Conservation (phyloP, 441 rosid species). For the Oxalis stricta region DNA sequence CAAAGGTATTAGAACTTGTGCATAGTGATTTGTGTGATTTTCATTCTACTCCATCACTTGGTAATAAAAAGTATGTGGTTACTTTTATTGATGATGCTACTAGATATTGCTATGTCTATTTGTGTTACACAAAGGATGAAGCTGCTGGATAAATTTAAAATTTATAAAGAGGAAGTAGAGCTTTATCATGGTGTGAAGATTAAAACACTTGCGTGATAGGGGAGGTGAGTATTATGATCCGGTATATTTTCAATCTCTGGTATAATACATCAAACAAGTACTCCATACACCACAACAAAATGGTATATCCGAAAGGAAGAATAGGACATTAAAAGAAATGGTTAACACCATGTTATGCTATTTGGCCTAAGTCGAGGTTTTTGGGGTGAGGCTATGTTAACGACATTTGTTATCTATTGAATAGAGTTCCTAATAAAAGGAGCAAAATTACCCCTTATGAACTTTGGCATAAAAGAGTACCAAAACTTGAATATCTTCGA, state of each 20-base stretch:
- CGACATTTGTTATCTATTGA: not conserved
- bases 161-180: not conserved
- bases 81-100: not conserved
- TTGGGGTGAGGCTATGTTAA: not conserved
- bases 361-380: not conserved
- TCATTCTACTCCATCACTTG: not conserved
- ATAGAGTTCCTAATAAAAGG: not conserved
- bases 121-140: not conserved
- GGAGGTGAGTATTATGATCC: not conserved
- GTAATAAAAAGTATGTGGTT: not conserved
- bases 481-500: not conserved
- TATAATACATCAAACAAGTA: not conserved
- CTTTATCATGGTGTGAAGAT: not conserved
- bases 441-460: not conserved
- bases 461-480: not conserved
- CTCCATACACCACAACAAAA: not conserved
- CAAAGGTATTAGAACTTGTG: not conserved
- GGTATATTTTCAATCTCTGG: not conserved
- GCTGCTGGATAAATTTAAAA: not conserved
- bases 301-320: not conserved
- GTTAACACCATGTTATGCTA: not conserved
- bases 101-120: not conserved
- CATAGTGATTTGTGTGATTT: not conserved
- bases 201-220: not conserved
- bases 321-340: not conserved